Evolutionary conservation across 2,329 filamentous ascomycete genomes (phyloP), one percentile per base, ranked within the genome.

Genomic region (Magnaporthiopsis incrustans): DNA sequence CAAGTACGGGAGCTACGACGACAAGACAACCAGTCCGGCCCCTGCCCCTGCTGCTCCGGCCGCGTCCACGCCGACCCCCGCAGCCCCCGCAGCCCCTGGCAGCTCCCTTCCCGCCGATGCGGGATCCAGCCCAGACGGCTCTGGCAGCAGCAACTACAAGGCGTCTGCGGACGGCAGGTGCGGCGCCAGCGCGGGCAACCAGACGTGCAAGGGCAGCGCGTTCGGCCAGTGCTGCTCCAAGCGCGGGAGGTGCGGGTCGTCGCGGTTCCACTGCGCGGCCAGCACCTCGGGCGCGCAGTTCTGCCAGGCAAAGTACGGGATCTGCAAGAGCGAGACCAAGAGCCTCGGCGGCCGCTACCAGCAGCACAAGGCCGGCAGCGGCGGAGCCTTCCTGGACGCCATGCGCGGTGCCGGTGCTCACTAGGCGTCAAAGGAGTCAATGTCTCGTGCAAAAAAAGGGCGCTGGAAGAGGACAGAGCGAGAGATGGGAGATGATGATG

Each of bases 181-280:
- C 63, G 79, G 77, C 27, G 77, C 74, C 59, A 67, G 72, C 27
- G 72, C 71, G 25, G 75, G 35, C 18, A 33, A 74, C 25, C 74
- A 74, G 66, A 79, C 77, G 32, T 80, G 79, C 66, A 67, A 71
- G 53, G 77, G 77, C n/a, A 78, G 75, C 65, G 61, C 67, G 12
- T 79, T 75, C 64, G 78, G 78, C 2, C 68, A 76, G 64, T 80
- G 79, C 72, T 82, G 79, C 71, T 79, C 77, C 22, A 71, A 69
- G 64, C 70, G 71, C 66, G 71, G 76, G 60, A 73, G 71, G 69
- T 82, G 80, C 64, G 76, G 76, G 7, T 71, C 69, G 57, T 73
- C 72, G 66, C 70, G 69, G 44, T 69, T 71, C 35, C 73, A 77
- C 65, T 78, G 77, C 67, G 71, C 70, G 6, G 53, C 53, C n/a